These are phyloP conservation scores for Leishmania arabica DNA, from an alignment of 208 protist species.

Conservation along the genomic window DNA sequence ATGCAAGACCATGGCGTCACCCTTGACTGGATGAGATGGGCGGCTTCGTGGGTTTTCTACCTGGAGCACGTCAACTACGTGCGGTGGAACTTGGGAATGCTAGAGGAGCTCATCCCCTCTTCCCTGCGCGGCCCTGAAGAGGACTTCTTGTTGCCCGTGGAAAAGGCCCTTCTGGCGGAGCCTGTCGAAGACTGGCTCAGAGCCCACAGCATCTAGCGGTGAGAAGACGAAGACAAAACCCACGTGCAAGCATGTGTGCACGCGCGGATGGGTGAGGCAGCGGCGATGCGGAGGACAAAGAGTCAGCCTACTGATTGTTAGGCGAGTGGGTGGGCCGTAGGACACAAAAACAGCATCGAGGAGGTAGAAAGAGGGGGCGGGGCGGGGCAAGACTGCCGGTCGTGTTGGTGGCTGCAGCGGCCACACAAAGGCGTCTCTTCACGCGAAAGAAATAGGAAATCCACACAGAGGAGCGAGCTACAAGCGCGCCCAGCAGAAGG, in stretches of 20 bases:
- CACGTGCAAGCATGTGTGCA: slow-evolving; percentile 10
- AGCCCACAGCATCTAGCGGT: slow-evolving; percentile 10
- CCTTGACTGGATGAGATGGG: slow-evolving; percentile 77
- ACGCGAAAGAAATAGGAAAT: background rate
- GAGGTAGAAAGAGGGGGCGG: background rate
- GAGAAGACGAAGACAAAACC: background rate
- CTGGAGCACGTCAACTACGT: slow-evolving; percentile 70
- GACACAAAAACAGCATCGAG: background rate
- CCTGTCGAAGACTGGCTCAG: slow-evolving; percentile 66
- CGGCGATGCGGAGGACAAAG: background rate
- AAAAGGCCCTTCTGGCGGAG: slow-evolving; percentile 53
- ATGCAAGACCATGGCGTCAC: slow-evolving; percentile 86
- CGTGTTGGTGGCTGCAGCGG: too few species aligned
- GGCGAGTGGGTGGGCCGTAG: background rate
- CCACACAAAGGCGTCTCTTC: background rate
- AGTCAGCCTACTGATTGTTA: background rate
- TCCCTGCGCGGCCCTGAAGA: slow-evolving; percentile 52
- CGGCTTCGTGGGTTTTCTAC: slow-evolving; percentile 78
- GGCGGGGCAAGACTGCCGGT: background rate
- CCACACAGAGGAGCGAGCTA: background rate
- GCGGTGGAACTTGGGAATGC: slow-evolving; percentile 63
- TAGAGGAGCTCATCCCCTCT: slow-evolving; percentile 70
- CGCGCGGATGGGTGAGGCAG: background rate
- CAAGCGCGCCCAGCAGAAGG: background rate
- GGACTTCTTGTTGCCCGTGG: slow-evolving; percentile 61